These are phyloP conservation scores for Phytopythium delawarense DNA, from an alignment of 352 stramenopile species.

Conservation along the genomic window DNA sequence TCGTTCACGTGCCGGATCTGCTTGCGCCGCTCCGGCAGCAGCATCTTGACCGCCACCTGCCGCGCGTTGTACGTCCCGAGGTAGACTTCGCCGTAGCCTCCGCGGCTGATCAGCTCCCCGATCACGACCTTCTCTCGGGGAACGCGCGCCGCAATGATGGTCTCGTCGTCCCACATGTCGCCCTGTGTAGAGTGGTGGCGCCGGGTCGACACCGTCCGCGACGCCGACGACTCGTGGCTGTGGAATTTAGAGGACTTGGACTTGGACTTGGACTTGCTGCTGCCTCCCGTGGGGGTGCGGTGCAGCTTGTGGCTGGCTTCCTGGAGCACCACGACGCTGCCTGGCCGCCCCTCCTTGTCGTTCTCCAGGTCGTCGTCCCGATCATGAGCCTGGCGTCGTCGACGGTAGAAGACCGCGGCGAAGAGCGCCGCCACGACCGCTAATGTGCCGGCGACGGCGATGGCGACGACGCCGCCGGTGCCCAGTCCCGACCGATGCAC, in stretches of 20 bases:
- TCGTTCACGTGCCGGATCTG: constrained; percentile 32
- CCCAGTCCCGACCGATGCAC: neutral
- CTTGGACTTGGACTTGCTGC: constrained; percentile 2
- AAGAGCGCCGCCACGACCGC: neutral
- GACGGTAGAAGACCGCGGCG: neutral
- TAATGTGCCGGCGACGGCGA: neutral
- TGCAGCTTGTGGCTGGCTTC: constrained; percentile 12
- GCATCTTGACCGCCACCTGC: constrained; percentile 44
- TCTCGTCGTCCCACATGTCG: constrained; percentile 35
- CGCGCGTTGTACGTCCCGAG: constrained; percentile 27
- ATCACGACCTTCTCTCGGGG: constrained; percentile 35
- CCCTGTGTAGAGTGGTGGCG: constrained; percentile 25
- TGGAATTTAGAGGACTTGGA: neutral
- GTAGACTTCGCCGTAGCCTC: constrained; percentile 58
- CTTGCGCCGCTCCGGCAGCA: constrained; percentile 38
- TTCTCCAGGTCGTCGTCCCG: neutral
- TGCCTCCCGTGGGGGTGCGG: constrained; percentile 4
- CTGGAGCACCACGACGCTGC: constrained; percentile 10
- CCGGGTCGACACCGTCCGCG: constrained; percentile 13
- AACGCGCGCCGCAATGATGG: constrained; percentile 35
- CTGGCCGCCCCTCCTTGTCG: neutral
- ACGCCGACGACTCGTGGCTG: constrained; percentile 14
- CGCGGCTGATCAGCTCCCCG: constrained; percentile 35
- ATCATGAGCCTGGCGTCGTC: neutral
- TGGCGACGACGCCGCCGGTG: constrained; percentile 1